Evolutionary conservation across 768 basidiomycete genomes (phyloP).

Genomic region (Mycena capillaripes): DNA sequence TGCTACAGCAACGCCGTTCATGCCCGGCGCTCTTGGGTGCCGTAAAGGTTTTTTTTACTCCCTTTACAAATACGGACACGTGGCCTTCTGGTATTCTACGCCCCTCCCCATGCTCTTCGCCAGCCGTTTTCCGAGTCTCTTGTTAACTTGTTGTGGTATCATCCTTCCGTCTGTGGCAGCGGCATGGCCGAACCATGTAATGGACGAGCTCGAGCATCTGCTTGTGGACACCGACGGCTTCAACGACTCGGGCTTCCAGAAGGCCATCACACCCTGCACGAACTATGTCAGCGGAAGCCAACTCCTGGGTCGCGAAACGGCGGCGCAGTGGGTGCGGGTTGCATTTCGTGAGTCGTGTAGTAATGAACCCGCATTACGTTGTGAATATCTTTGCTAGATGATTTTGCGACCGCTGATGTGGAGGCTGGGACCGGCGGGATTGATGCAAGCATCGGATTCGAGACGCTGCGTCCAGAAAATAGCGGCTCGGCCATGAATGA

Average conservation of each 20-base stretch:
- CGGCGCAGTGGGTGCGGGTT: conserved; percentile 35
- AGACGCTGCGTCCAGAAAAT: conserved; percentile 38
- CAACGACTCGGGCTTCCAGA: conserved; percentile 31
- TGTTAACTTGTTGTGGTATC: no score
- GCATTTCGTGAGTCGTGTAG: conserved; percentile 32
- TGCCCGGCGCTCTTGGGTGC: no score
- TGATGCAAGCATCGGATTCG: conserved; percentile 42
- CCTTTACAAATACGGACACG: no score
- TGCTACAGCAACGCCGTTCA: no score
- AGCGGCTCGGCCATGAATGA: conserved; percentile 35
- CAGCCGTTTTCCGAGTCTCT: no score
- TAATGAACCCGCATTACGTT: no score
- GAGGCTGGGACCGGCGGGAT: conserved; percentile 40
- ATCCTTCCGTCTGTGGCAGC: background rate
- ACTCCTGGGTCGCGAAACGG: conserved; percentile 33
- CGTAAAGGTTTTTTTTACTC: no score
- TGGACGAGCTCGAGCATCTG: conserved; percentile 37
- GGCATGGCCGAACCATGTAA: conserved; percentile 3
- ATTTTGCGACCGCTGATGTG: conserved; percentile 40
- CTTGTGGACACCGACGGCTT: conserved; percentile 37
- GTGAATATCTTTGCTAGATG: conserved; percentile 36
- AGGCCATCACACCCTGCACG: conserved; percentile 36
- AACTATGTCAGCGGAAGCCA: conserved; percentile 36
- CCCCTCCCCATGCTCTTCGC: no score
- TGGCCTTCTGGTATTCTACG: no score